Evolutionary conservation across 805 yeast species (phyloP), one percentile per base, ranked within the genome.

Genomic region (Lipomyces orientalis): DNA sequence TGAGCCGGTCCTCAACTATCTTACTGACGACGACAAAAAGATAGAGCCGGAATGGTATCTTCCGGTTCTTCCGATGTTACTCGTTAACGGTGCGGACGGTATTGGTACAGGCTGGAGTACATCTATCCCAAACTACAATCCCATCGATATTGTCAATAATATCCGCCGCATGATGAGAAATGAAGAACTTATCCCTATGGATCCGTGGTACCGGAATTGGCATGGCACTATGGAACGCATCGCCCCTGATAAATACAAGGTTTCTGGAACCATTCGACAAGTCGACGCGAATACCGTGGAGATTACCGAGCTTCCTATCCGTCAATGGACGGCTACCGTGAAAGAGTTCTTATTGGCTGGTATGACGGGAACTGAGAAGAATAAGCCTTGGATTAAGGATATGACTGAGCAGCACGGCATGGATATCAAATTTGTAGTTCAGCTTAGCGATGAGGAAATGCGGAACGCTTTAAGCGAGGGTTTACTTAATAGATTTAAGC

Each of bases 61-160:
- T 54, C 99, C 99, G 0, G 87, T 95, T n/a, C 73, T 95, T 52
- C 99, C 99, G 9, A 91, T 93, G 91, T 77, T 95, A n/a, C 83
- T 95, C 69, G 97, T 95, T 4, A 95, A 95, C 76, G 99, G 99
- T 66, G 85, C 94, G 8, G 99, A 95, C 79, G 99, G 99, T 81
- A 95, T 95, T 78, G 99, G 99, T 70, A 93, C 99, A 58, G 99
- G 99, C 72, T 95, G 98, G 98, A 91, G 97, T 71, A 93, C 98
- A 0, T 87, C 86, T 69, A 89, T 95, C 70, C 99, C 99, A 0
- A 87, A 91, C 54, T 94, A 86, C 80, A 93, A 95, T 76, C 99
- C 99, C 0, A 74, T 78, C 14, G 98, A 94, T 76, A 82, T 95
- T 68, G 92, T 92, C 33, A 81, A 79, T 1, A 95, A 95, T 74